phyloP scores from a whole-genome alignment of 129 eudicot genomes.

The Flaveria bidentis region DNA sequence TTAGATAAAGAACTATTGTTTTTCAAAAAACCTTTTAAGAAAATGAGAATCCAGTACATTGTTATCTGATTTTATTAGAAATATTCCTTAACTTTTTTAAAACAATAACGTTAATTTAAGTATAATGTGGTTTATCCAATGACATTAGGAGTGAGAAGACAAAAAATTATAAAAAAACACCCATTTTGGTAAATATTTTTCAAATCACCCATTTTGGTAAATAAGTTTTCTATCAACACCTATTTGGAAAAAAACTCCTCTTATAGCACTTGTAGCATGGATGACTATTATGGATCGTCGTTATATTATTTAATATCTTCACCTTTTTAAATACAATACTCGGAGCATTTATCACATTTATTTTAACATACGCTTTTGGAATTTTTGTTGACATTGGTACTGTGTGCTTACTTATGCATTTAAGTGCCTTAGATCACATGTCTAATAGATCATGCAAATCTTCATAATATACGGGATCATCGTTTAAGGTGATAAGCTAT shows the following conservation, averaged over 20 bases:
- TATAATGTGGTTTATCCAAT: no score
- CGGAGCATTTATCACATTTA: not conserved
- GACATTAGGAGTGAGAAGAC: no score
- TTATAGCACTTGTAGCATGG: not conserved
- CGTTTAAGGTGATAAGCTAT: not conserved
- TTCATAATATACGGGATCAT: not conserved
- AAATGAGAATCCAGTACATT: no score
- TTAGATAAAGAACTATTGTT: no score
- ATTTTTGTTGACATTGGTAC: not conserved
- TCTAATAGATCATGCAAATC: constrained; percentile 8
- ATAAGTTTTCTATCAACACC: no score
- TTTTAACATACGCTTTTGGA: not conserved
- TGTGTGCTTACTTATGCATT: constrained; percentile 1
- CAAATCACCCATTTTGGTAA: no score
- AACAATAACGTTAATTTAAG: no score
- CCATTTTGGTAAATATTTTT: no score
- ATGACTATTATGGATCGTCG: not conserved
- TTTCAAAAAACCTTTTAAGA: no score
- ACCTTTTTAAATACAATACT: not conserved
- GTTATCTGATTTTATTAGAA: no score
- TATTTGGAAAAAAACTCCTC: not conserved
- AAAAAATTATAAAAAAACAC: no score
- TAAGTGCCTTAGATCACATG: constrained; percentile 11
- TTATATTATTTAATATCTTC: not conserved
- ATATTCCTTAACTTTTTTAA: no score